A percentile compares a stretch with the other conserved stretches of the same genome.
Evolutionary conservation across 2,329 filamentous ascomycete genomes (phyloP).

Genomic region (Alternaria sp.): DNA sequence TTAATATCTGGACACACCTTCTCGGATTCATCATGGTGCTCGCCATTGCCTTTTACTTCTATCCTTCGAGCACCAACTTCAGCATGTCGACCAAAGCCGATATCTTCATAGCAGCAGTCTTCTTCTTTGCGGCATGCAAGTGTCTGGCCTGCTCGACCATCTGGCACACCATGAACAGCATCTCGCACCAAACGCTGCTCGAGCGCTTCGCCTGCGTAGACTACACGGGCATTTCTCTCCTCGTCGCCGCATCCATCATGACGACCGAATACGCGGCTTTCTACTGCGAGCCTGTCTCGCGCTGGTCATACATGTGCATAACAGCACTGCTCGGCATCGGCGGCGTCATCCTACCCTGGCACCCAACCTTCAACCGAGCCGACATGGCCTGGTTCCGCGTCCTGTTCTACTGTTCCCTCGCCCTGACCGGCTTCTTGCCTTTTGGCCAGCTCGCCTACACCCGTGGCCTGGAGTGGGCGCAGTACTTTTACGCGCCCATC

Average conservation of each 20-base stretch:
- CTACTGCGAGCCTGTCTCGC: conserved; percentile 90
- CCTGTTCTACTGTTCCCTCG: conserved; percentile 86
- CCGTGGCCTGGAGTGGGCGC: conserved; percentile 79
- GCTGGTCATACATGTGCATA: conserved; percentile 82
- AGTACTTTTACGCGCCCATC: conserved; percentile 87
- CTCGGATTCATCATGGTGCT: conserved; percentile 89
- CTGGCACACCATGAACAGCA: conserved; percentile 99
- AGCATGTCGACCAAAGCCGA: conserved; percentile 84
- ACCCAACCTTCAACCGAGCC: conserved; percentile 88
- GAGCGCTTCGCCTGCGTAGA: conserved; percentile 97
- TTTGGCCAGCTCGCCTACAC: conserved; percentile 82
- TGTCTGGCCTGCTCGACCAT: conserved; percentile 93
- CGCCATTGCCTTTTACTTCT: conserved; percentile 92
- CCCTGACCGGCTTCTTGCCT: conserved; percentile 86
- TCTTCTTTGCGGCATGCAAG: conserved; percentile 95
- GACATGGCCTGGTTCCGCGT: conserved; percentile 96
- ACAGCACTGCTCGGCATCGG: conserved; percentile 83
- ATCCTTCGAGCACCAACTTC: conserved; percentile 87
- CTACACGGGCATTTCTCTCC: conserved; percentile 94
- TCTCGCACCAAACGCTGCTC: conserved; percentile 86
- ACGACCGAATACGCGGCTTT: conserved; percentile 98
- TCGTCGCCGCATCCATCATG: conserved; percentile 96
- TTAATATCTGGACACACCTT: conserved; percentile 98
- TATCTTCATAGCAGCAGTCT: conserved; percentile 87
- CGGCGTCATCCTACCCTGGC: conserved; percentile 93